Percentiles rank a stretch among this genome's conserved stretches.
Evolutionary conservation across 768 basidiomycete species (phyloP).

Genomic region (Tricholoma furcatifolium): DNA sequence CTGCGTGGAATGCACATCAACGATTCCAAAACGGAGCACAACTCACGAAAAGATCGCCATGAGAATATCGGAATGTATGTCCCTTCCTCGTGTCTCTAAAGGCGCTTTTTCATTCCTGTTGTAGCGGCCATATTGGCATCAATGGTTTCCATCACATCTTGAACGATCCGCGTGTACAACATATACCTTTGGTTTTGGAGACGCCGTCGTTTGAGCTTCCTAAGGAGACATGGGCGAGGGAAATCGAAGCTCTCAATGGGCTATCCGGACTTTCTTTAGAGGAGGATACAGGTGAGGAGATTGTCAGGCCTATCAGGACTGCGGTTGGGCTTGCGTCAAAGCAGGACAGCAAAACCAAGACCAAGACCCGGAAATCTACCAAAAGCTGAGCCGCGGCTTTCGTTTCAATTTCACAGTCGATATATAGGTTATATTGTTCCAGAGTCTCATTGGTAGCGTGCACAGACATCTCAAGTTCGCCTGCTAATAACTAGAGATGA

Average conservation of each 20-base stretch:
- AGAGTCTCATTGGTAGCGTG: no score
- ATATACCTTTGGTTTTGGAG: conserved; percentile 80
- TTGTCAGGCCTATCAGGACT: not conserved
- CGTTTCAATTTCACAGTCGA: no score
- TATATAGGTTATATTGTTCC: no score
- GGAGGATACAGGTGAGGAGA: conserved; percentile 26
- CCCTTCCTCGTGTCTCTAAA: not conserved
- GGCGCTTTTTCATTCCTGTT: not conserved
- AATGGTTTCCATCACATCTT: conserved; percentile 63
- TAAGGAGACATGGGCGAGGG: conserved; percentile 64
- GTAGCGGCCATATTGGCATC: conserved; percentile 69
- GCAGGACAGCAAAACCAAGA: not conserved
- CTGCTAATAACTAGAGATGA: no score
- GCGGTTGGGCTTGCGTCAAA: not conserved
- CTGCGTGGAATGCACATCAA: conserved; percentile 85
- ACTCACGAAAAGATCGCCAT: conserved; percentile 74
- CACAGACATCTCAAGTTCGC: no score
- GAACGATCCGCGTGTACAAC: conserved; percentile 61
- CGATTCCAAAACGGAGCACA: conserved; percentile 68
- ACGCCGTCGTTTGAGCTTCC: conserved; percentile 71
- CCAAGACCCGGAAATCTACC: not conserved
- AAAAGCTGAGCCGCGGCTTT: no score
- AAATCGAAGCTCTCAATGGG: conserved; percentile 27
- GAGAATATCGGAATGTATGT: conserved; percentile 83
- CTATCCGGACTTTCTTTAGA: conserved; percentile 1